These are phyloP conservation scores for Nannizziopsis arthrosporioides DNA, from an alignment of 2,329 filamentous ascomycete genomes.

Conservation along the genomic window DNA sequence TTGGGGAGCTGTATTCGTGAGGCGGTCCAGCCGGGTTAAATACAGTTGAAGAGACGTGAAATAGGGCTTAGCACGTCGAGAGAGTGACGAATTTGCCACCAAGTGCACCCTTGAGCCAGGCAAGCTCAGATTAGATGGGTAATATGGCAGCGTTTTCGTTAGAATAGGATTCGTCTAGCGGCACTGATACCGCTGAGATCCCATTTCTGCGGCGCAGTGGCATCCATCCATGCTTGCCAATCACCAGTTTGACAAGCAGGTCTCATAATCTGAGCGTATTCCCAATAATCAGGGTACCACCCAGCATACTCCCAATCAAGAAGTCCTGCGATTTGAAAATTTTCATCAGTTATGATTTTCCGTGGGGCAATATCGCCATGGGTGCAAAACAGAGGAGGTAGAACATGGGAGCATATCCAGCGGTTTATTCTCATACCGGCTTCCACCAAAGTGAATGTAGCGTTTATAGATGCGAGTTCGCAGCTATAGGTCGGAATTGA, in stretches of 20 bases:
- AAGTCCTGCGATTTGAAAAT: conserved; percentile 14
- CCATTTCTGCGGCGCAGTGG: conserved; percentile 21
- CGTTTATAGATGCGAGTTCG: conserved; percentile 20
- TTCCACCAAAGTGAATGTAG: conserved; percentile 19
- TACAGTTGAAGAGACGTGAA: no score
- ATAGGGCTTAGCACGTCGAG: no score
- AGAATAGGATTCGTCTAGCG: conserved; percentile 26
- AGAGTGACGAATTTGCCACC: no score
- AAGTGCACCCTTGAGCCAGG: no score
- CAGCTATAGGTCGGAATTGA: conserved; percentile 18
- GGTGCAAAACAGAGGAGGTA: conserved; percentile 16
- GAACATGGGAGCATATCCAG: conserved; percentile 20
- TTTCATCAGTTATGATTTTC: conserved; percentile 16
- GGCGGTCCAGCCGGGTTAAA: no score
- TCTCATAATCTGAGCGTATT: conserved; percentile 26
- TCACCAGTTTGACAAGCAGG: conserved; percentile 18
- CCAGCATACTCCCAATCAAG: conserved; percentile 18
- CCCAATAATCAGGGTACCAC: conserved; percentile 15
- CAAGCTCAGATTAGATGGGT: no score
- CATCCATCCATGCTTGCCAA: conserved; percentile 22
- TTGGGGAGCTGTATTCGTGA: no score
- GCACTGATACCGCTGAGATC: conserved; percentile 21
- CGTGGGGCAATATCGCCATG: conserved; percentile 16
- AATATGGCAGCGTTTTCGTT: no score
- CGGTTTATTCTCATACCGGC: conserved; percentile 16